Evolutionary conservation across 2,329 filamentous ascomycete species (phyloP).

Genomic region (Aspergillus costaricaensis): DNA sequence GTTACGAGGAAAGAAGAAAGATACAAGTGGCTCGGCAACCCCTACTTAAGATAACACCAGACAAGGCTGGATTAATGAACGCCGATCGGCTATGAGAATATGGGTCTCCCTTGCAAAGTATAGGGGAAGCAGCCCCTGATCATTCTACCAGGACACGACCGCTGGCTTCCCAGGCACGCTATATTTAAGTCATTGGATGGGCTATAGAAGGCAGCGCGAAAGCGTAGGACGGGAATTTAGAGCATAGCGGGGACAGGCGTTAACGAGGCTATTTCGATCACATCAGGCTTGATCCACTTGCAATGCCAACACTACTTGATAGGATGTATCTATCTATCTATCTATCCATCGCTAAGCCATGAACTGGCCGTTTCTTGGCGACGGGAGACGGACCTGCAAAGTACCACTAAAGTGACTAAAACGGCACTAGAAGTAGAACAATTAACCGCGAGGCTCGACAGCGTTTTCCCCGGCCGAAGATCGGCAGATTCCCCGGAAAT

Average conservation of each 20-base stretch:
- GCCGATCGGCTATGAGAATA: background rate
- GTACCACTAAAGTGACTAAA: background rate
- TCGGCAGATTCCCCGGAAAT: background rate
- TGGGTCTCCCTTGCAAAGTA: background rate
- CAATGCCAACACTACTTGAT: background rate
- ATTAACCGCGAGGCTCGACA: background rate
- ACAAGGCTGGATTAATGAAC: background rate
- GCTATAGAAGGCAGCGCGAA: constrained; percentile 4
- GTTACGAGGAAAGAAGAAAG: constrained; percentile 73
- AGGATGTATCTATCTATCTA: background rate
- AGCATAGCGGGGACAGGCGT: constrained; percentile 35
- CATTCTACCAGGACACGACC: too few species aligned
- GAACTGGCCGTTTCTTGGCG: background rate
- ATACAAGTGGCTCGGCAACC: constrained; percentile 36
- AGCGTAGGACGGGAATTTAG: constrained; percentile 10
- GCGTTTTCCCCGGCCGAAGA: background rate
- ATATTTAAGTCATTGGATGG: background rate
- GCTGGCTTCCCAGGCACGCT: background rate
- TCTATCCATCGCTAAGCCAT: background rate
- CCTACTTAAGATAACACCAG: constrained; percentile 35
- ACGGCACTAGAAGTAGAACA: background rate
- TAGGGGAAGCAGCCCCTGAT: background rate
- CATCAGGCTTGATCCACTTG: background rate
- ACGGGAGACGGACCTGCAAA: background rate
- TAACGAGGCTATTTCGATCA: constrained; percentile 8